Percentiles rank a stretch among this genome's conserved stretches.
These are phyloP conservation scores for Aspergillus sp. DNA, from an alignment of 2,329 filamentous ascomycete genomes.

Conservation along the genomic window DNA sequence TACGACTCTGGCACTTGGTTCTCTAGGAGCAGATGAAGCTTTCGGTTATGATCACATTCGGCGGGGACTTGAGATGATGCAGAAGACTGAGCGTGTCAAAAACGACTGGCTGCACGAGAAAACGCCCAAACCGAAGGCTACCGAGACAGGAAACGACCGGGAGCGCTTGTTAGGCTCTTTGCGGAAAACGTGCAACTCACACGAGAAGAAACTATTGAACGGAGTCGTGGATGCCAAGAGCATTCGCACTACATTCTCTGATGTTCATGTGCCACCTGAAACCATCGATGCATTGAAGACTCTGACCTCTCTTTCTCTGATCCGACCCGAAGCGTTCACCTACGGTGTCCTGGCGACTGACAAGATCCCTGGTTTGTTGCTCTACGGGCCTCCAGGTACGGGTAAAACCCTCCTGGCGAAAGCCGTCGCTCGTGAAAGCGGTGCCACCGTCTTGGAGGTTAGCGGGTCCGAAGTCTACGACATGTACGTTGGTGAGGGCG, in stretches of 20 bases:
- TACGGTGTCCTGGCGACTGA: conserved; percentile 92
- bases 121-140: conserved; percentile 32
- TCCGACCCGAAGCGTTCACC: conserved; percentile 89
- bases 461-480: conserved; percentile 90
- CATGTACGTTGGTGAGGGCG: conserved; percentile 93
- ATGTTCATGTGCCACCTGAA: conserved; percentile 79
- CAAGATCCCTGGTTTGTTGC: conserved; percentile 82
- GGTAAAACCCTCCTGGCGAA: conserved; percentile 67
- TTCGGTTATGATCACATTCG: conserved; percentile 43
- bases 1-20: conserved; percentile 56
- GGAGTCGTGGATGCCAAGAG: conserved; percentile 80
- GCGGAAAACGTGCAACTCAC: conserved; percentile 64
- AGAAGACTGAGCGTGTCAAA: conserved; percentile 44
- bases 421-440: conserved; percentile 65
- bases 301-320: conserved; percentile 81
- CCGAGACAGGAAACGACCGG: conserved; percentile 37
- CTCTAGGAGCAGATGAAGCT: conserved; percentile 45
- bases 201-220: conserved; percentile 79
- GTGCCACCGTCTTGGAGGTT: conserved; percentile 76
- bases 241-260: conserved; percentile 82
- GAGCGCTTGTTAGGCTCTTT: conserved; percentile 51
- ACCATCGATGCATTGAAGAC: conserved; percentile 87
- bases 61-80: conserved; percentile 41
- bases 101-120: conserved; percentile 41
- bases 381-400: conserved; percentile 79